Base-by-base conservation (phyloP, 805 yeast species). In the Candida hungchunana region DNA sequence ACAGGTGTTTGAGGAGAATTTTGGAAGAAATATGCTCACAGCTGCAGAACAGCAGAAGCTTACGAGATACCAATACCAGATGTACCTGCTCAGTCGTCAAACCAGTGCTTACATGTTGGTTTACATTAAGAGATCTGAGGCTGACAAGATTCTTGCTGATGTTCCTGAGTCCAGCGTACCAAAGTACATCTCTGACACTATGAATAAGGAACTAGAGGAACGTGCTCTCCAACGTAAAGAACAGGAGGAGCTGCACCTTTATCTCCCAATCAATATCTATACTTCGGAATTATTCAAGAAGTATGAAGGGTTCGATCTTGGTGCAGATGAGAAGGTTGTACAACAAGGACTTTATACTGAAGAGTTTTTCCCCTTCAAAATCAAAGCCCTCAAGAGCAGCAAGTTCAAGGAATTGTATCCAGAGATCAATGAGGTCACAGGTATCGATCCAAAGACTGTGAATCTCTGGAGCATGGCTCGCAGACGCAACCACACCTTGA, bases 81-180 rank as follows among this genome's bases (percentile, higher is more conserved):
- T 72, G 32, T 79, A 81, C 39, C 67, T 72, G 29, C 63, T 83
- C 19, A 75, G 85, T 46, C 77, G 96, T 31, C 93, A 87, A 25
- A 89, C 97, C 0, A 85, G 93, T 27, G 98, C 98, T 2, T 93
- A 93, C 55, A 93, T 93, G 98, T 73, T 93, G 61, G 97, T 93
- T 3, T 93, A 93, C 56, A 73, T 89, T 44, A 72, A 95, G 36
- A 77, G 84, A 53, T 63, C 73, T 3, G 73, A 73, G 26, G 59
- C 77, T 25, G 68, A 66, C 2, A 70, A 69, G 10, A 67, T 90
- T 12, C 66, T 93, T 40, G 77, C 76, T 10, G 77, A 74, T 1
- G 74, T 71, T 4, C 49, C 62, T 25, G 27, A 25, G 27, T 7
- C 8, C 8, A 14, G n/a, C n/a, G 27, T 25, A 14, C 27, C 27